These are phyloP conservation scores for Hanseniaspora guilliermondii DNA, from an alignment of 805 yeast species.

Conservation along the genomic window DNA sequence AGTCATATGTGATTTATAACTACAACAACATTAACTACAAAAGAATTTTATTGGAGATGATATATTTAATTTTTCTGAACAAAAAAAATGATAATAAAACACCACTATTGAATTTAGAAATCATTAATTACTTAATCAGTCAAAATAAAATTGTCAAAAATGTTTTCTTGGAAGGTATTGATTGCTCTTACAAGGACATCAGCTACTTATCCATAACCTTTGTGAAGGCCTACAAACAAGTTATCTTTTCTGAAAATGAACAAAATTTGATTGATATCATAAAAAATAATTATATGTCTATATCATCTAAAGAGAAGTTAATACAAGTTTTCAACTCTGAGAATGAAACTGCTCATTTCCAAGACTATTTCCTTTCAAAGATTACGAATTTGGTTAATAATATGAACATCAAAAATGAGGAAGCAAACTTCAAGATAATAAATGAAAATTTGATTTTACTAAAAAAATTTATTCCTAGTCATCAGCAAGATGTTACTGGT, in stretches of 20 bases:
- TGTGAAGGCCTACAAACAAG: background rate
- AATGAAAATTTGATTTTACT: background rate
- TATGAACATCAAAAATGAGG: background rate
- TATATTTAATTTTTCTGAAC: background rate
- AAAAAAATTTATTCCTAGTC: background rate
- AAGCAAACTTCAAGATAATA: background rate
- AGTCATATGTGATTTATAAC: background rate
- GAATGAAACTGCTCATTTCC: background rate
- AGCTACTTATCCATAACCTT: background rate
- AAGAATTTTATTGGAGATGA: conserved; percentile 1
- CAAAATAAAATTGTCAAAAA: background rate
- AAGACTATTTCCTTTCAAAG: background rate
- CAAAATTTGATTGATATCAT: background rate
- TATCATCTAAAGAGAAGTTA: background rate
- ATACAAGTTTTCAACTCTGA: background rate
- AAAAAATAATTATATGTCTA: background rate
- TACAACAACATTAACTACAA: conserved; percentile 1
- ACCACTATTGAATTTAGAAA: background rate
- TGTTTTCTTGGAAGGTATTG: background rate
- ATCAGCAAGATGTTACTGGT: background rate
- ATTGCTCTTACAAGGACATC: background rate
- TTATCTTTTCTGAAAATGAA: background rate
- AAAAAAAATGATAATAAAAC: conserved; percentile 2
- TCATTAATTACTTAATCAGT: background rate
- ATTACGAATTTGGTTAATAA: background rate